Evolutionary conservation across 768 basidiomycete genomes (phyloP), one percentile per base, ranked within the genome.

Genomic region (Lactifluus volemus): DNA sequence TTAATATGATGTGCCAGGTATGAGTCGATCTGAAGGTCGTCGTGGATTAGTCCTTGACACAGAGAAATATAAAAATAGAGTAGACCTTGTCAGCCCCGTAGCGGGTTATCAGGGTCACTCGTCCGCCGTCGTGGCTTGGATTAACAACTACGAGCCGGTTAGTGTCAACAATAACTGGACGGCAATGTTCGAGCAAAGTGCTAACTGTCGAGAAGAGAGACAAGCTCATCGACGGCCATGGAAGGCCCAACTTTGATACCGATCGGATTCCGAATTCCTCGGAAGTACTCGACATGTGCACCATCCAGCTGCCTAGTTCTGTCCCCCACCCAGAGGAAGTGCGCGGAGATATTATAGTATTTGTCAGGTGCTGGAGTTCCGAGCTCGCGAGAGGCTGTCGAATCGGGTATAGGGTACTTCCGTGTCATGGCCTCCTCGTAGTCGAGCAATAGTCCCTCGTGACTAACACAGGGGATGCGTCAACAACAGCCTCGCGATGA

Each of bases 291-390:
- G 36, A 98, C 86, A 70, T 99, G 97, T 4, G 94, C 97, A 7
- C 94, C 93, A 49, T 84, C 82, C 0, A 98, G 77, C 73, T 96
- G 92, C 44, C 96, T 78, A 5, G 96, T 99, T 54, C 96, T 84
- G 73, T 99, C 97, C 0, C 96, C 96, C 56, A 99, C 91, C 96
- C 96, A 99, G 53, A 98, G 73, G 74, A 97, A 96, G 71, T 95
- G 94, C 8, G 92, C 90, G 3, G 92, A 91, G 15, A 90, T 89
- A 70, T 98, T 96, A 74, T 96, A 98, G 71, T 80, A 81, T 41
- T 79, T 84, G 48, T 72, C 76, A 7, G 34, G 64, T 38, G 50
- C 34, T 3, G 48, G n/a, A 4, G 51, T 45, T 48, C 55, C 56
- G 65, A 54, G 10, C 51, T 59, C 53, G 34, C 38, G 32, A 30